A percentile compares a stretch with the other conserved stretches of the same genome.
Evolutionary conservation across 78 protist genomes (phyloP).

Genomic region (Speleostelium caveatum): DNA sequence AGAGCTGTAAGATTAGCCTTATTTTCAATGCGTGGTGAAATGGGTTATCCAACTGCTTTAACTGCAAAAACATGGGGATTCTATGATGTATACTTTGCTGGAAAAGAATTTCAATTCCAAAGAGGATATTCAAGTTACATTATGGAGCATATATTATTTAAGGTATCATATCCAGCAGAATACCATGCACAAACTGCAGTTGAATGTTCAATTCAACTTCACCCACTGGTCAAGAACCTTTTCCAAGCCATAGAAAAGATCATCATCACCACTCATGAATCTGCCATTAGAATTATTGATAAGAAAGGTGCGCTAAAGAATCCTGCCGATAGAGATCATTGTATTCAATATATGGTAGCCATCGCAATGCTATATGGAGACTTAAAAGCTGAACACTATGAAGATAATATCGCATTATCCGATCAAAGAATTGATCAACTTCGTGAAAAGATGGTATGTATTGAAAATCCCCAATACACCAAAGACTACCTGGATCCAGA

Average conservation of each 20-base stretch:
- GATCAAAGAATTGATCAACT: slow-evolving; percentile 71
- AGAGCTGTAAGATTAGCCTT: slow-evolving; percentile 75
- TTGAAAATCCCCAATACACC: slow-evolving; percentile 61
- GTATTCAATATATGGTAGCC: slow-evolving; percentile 80
- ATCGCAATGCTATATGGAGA: slow-evolving; percentile 78
- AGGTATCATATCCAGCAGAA: slow-evolving; percentile 83
- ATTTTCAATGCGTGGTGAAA: slow-evolving; percentile 70
- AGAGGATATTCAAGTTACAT: slow-evolving; percentile 41
- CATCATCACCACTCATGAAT: slow-evolving; percentile 51
- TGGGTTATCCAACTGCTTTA: slow-evolving; percentile 81
- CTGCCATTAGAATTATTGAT: slow-evolving; percentile 86
- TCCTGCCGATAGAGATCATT: slow-evolving; percentile 82
- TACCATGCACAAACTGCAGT: slow-evolving; percentile 88
- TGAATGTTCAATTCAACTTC: slow-evolving; percentile 72
- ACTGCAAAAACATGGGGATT: slow-evolving; percentile 76
- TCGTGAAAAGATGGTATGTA: slow-evolving; percentile 72
- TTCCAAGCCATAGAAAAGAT: slow-evolving; percentile 34
- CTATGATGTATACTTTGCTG: slow-evolving; percentile 70
- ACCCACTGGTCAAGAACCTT: background rate
- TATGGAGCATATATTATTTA: slow-evolving; percentile 84
- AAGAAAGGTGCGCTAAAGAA: slow-evolving; percentile 74
- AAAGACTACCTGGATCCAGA: slow-evolving; percentile 72
- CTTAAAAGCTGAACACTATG: slow-evolving; percentile 46
- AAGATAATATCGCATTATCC: slow-evolving; percentile 46
- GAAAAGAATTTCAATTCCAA: slow-evolving; percentile 51